Conservation (phyloP, 345 rosid genomes). For the Passiflora organensis region DNA sequence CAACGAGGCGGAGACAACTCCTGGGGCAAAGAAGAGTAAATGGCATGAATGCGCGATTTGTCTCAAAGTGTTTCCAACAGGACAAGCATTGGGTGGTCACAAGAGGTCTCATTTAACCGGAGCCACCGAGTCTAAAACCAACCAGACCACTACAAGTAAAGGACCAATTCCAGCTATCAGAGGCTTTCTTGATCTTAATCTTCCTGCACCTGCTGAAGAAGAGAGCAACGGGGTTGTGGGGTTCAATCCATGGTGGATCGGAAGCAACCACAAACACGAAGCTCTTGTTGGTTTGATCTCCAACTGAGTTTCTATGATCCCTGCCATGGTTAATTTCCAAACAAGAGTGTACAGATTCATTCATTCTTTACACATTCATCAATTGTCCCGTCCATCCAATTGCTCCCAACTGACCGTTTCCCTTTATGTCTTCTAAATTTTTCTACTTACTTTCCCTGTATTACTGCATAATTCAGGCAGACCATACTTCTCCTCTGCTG, state of each 20-base stretch:
- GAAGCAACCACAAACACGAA: constrained; percentile 41
- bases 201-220: constrained; percentile 52
- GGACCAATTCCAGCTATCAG: constrained; percentile 24
- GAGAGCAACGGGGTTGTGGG: constrained; percentile 34
- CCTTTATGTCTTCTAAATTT: too few species aligned
- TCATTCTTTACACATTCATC: constrained; percentile 38
- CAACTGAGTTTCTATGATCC: constrained; percentile 20
- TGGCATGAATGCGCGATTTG: constrained; percentile 63
- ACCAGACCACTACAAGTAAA: constrained; percentile 8
- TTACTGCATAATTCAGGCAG: constrained; percentile 11
- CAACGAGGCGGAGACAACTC: constrained; percentile 17
- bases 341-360: constrained; percentile 37
- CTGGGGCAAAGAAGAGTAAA: constrained; percentile 25
- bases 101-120: constrained; percentile 59
- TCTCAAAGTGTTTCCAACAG: constrained; percentile 55
- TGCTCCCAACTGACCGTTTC: too few species aligned
- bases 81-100: constrained; percentile 88
- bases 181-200: constrained; percentile 47
- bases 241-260: constrained; percentile 50
- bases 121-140: constrained; percentile 17
- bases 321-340: constrained; percentile 6
- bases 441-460: neutral
- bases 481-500: neutral
- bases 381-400: constrained; percentile 4
- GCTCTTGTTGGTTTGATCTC: constrained; percentile 36